A percentile compares a stretch with the other conserved stretches of the same genome.
phyloP scores from a whole-genome alignment of 2,329 filamentous ascomycete genomes.

The Talaromyces pinophilus region DNA sequence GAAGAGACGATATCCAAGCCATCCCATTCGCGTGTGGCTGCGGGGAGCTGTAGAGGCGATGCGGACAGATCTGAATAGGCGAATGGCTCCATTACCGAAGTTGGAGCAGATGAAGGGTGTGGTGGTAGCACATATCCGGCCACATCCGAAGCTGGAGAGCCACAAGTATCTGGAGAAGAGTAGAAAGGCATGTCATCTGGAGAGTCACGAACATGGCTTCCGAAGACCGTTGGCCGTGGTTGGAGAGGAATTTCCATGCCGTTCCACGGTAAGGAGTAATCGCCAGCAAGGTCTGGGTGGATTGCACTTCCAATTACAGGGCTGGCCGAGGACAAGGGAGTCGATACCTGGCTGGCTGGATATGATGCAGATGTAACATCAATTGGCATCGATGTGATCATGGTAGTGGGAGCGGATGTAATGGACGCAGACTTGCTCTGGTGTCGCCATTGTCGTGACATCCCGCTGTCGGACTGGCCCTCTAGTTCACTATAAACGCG shows the following conservation, averaged over 20 bases:
- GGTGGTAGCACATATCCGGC: constrained; percentile 32
- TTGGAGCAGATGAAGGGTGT: constrained; percentile 35
- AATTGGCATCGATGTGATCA: constrained; percentile 30
- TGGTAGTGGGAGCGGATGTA: constrained; percentile 27
- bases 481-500: constrained; percentile 38
- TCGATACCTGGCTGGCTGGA: constrained; percentile 33
- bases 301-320: constrained; percentile 36
- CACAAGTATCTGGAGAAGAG: constrained; percentile 47
- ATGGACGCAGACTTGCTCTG: constrained; percentile 29
- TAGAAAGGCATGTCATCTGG: constrained; percentile 46
- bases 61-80: constrained; percentile 36
- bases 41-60: constrained; percentile 38
- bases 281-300: constrained; percentile 34
- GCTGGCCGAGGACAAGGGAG: constrained; percentile 41
- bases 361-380: constrained; percentile 30
- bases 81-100: constrained; percentile 39
- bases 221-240: constrained; percentile 33
- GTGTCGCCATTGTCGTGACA: constrained; percentile 30
- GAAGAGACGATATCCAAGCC: constrained; percentile 32
- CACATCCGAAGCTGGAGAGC: constrained; percentile 46
- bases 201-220: constrained; percentile 39
- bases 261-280: constrained; percentile 40
- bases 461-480: constrained; percentile 34
- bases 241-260: constrained; percentile 39
- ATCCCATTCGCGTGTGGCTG: constrained; percentile 37